Base-by-base conservation (phyloP, 2,329 filamentous ascomycete species). In the Calonectria naviculata region DNA sequence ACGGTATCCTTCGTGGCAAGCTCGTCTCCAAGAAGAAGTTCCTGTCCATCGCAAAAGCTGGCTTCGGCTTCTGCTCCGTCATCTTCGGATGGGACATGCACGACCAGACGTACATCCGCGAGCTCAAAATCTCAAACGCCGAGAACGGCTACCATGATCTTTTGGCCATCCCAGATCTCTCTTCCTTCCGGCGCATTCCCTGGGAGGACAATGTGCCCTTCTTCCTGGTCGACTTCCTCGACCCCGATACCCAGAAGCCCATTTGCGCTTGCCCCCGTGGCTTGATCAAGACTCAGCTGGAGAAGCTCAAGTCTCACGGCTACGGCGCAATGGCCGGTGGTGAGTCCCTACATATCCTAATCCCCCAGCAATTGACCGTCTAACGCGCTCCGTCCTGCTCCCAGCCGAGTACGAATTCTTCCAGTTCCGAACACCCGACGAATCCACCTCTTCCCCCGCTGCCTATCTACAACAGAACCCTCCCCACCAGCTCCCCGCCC, bases 1-100 rank as follows among this genome's bases (percentile, higher is more conserved):
- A 98, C 81, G 95, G 95, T 74, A 91, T 95, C 63, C 87, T 98
- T 67, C 94, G 95, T 67, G 95, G 95, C 77, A 98, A 98, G 85
- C 89, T 98, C 72, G 92, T 98, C 84, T 94, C 94, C 78, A 97
- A 97, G 88, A 93, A 93, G 81, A 98, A 98, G 85, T 98, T 98
- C 83, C 86, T 98, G 42, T 94, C 93, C 34, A 90, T 98, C 65
- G 93, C 92, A n/a, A 84, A 90, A 47, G 89, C 91, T 52, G 95
- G 95, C 63, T 98, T 98, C 78, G 95, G 95, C 65, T 98, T 98
- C 87, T 98, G 95, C 87, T 97, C 94, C 24, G 95, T 98, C 76
- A 91, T 98, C 75, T 98, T 97, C 79, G 95, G 95, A 81, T 98
- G 95, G 95, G 95, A 98, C 84, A 97, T 98, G 94, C 95, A 98